phyloP scores from a whole-genome alignment of 2,329 filamentous ascomycete genomes.

The Sporothrix schenckii region DNA sequence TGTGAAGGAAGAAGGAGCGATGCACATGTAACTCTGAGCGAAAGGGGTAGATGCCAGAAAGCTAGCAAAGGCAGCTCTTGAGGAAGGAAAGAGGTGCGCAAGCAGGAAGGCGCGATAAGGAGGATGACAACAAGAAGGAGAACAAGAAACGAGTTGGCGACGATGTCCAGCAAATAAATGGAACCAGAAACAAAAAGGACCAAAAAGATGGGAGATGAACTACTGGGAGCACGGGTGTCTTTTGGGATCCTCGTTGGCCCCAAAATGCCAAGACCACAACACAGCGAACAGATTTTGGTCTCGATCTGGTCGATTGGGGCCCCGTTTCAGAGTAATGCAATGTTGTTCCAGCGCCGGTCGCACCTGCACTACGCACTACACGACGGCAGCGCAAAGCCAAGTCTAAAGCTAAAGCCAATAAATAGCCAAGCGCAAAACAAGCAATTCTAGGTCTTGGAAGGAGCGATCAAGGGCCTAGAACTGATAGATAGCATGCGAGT shows the following conservation, averaged over 20 bases:
- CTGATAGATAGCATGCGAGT: neutral
- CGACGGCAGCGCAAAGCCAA: constrained; percentile 23
- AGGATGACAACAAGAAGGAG: neutral
- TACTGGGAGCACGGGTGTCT: neutral
- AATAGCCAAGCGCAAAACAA: constrained; percentile 25
- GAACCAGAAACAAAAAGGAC: neutral
- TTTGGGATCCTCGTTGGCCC: constrained; percentile 1
- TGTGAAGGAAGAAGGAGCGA: constrained; percentile 12
- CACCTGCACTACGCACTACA: constrained; percentile 3
- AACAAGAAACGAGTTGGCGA: neutral
- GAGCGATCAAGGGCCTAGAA: constrained; percentile 10
- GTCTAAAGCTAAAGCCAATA: neutral
- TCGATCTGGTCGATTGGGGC: neutral
- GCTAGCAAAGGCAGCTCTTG: neutral
- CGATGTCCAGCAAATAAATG: neutral
- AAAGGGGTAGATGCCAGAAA: neutral
- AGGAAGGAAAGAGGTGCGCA: constrained; percentile 11
- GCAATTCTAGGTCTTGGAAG: constrained; percentile 28
- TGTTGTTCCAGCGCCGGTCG: neutral
- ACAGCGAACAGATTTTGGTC: constrained; percentile 18
- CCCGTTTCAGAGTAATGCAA: constrained; percentile 23
- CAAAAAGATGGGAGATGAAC: constrained; percentile 22
- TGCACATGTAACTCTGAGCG: neutral
- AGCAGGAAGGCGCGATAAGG: neutral
- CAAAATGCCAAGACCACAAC: constrained; percentile 29